Base-by-base conservation (phyloP, 805 yeast species). In the Yarrowia divulgata region DNA sequence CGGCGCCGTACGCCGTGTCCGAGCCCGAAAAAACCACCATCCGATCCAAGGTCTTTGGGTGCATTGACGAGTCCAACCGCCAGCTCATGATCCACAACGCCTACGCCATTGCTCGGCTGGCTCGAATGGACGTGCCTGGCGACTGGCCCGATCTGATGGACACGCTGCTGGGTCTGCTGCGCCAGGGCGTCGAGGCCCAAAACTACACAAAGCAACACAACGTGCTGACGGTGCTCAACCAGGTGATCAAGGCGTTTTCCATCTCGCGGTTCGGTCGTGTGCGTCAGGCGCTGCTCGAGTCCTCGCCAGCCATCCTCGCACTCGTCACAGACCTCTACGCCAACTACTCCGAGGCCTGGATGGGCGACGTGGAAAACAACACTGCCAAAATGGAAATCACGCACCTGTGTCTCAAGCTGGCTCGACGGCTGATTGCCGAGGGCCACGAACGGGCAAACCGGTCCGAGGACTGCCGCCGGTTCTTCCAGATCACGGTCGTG, bases 111-210 rank as follows among this genome's bases (percentile, higher is more conserved):
- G 88, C 97, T 0, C 82, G 88, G 70, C 90, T 95, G 35, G 89
- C 90, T 34, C 80, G 98, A 64, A 81, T 87, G 69, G 99, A 95
- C 74, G 95, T 91, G 76, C 98, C 98, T 0, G 77, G 80, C 1
- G 93, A 89, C 57, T 95, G 98, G 98, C 93, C 96, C 0, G 78
- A 84, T 2, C 76, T 95, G 19, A 90, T 95, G 74, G 93, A 90
- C 69, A 88, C 88, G 14, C 81, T 79, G 14, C 69, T 72, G 39
- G 63, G 69, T 1, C 39, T 72, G 12, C 69, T 79, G 69, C 45
- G 48, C 2, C 78, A 81, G 13, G 82, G 83, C 18, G 81, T 82
- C 14, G 77, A 79, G 54, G 81, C 79, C 34, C 84, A 87, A 71
- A 77, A 87, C 49, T 66, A 71, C 39, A 66, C 62, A 4, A 83